Conservation (phyloP, 495 filamentous ascomycete genomes). For the Penicillium coprophilum region DNA sequence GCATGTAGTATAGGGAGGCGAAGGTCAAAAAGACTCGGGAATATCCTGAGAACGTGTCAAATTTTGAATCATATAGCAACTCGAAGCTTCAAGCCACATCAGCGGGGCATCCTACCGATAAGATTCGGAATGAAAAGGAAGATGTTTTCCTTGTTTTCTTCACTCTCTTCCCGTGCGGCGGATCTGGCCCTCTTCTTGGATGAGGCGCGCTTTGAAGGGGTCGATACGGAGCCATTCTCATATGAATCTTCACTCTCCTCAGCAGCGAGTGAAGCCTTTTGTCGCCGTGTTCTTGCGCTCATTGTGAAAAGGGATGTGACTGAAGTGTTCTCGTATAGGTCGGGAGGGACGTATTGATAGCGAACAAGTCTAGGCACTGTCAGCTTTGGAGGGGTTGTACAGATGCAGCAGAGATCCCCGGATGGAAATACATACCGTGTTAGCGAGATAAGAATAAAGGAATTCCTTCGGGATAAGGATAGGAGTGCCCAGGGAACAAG, state of each 20-base stretch:
- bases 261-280: conserved; percentile 42
- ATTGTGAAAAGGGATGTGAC: conserved; percentile 27
- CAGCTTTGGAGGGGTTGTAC: neutral
- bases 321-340: neutral
- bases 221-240: conserved; percentile 31
- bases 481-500: conserved; percentile 8
- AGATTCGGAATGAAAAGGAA: conserved; percentile 95
- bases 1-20: conserved; percentile 97
- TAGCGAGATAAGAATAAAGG: conserved; percentile 4
- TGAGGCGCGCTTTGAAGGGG: conserved; percentile 27
- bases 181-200: conserved; percentile 30
- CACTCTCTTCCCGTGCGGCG: conserved; percentile 33
- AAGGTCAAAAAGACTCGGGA: conserved; percentile 82
- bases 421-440: neutral
- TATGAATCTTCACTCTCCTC: conserved; percentile 39
- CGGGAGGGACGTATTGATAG: neutral
- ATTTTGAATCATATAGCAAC: neutral
- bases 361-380: neutral
- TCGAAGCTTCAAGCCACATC: neutral
- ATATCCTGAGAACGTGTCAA: conserved; percentile 63
- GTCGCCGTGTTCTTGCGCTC: conserved; percentile 44
- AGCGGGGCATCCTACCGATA: conserved; percentile 62
- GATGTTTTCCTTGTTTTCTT: conserved; percentile 80
- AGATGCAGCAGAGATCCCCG: neutral
- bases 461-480: conserved; percentile 10